phyloP scores from a whole-genome alignment of 805 yeast species.

The Zygotorulaspora danielsina region DNA sequence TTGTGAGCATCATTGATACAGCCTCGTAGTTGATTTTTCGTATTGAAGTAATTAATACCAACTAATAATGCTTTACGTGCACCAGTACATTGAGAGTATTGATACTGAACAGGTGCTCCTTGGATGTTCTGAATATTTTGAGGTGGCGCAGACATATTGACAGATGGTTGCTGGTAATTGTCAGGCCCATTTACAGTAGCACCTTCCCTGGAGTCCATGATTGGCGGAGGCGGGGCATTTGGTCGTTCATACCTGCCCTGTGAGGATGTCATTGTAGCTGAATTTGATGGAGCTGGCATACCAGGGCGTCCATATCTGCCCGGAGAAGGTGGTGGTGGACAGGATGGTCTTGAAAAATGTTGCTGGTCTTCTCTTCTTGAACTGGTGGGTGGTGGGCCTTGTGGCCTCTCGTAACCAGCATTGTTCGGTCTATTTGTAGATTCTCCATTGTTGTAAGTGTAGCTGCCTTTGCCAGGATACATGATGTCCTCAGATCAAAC shows the following conservation, averaged over 20 bases:
- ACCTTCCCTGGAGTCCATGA: slow-evolving; percentile 3
- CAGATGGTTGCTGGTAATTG: slow-evolving; percentile 22
- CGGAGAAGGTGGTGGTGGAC: slow-evolving; percentile 13
- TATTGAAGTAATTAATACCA: slow-evolving; percentile 75
- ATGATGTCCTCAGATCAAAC: slow-evolving; percentile 2
- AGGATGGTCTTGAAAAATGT: slow-evolving; percentile 19
- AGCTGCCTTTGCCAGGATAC: slow-evolving; percentile 37
- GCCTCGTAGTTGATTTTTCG: slow-evolving; percentile 59
- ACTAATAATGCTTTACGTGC: slow-evolving; percentile 67
- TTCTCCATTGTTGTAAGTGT: slow-evolving; percentile 28
- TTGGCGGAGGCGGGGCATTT: slow-evolving; percentile 14
- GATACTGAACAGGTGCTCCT: slow-evolving; percentile 36
- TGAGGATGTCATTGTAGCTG: slow-evolving; percentile 2
- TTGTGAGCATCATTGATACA: slow-evolving; percentile 74
- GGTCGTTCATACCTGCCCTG: slow-evolving; percentile 13
- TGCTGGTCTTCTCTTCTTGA: slow-evolving; percentile 13
- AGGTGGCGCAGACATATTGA: slow-evolving; percentile 21
- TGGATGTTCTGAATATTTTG: slow-evolving; percentile 23
- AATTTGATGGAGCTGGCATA: slow-evolving; percentile 18
- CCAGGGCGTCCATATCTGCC: slow-evolving; percentile 18
- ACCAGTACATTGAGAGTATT: slow-evolving; percentile 69
- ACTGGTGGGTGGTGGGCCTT: slow-evolving; percentile 9
- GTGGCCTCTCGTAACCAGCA: slow-evolving; percentile 7
- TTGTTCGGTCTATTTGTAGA: slow-evolving; percentile 9
- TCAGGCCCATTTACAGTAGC: slow-evolving; percentile 20